Percentiles rank a stretch among this genome's conserved stretches.
phyloP scores from a whole-genome alignment of 805 yeast species.

The Wickerhamiella sergipiensis region DNA sequence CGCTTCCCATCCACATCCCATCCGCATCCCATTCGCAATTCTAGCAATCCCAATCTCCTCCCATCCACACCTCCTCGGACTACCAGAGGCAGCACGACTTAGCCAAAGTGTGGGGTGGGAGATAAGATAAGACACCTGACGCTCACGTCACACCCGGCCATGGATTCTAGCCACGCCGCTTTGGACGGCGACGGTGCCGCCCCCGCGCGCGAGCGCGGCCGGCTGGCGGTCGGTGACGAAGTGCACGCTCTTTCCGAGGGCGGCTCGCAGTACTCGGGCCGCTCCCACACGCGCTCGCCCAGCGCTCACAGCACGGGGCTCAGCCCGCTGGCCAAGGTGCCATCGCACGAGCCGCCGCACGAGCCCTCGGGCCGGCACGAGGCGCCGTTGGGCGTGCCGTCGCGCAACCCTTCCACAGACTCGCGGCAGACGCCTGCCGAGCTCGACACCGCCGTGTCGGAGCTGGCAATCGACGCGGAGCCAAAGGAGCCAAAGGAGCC shows the following conservation, averaged over 20 bases:
- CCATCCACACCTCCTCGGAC: too few species aligned
- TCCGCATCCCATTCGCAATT: too few species aligned
- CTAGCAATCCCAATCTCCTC: too few species aligned
- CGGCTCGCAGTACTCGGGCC: background rate
- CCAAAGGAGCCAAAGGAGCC: too few species aligned
- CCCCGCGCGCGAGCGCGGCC: background rate
- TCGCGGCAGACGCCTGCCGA: background rate
- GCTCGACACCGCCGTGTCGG: background rate
- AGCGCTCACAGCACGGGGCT: background rate
- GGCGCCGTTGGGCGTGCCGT: background rate
- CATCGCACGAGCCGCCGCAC: background rate
- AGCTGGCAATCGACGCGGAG: background rate
- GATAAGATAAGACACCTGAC: background rate
- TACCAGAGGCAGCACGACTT: too few species aligned
- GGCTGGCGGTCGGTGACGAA: background rate
- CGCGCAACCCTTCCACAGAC: background rate
- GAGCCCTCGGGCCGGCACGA: background rate
- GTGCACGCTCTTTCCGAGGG: background rate
- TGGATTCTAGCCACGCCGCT: background rate
- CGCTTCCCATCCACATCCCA: too few species aligned
- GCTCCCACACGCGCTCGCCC: background rate
- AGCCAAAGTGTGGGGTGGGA: background rate
- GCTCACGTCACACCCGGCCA: background rate
- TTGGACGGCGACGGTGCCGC: background rate
- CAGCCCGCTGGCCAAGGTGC: background rate